Conservation (phyloP, 164 flowering plant genomes). For the Magnolia changhungtana region DNA sequence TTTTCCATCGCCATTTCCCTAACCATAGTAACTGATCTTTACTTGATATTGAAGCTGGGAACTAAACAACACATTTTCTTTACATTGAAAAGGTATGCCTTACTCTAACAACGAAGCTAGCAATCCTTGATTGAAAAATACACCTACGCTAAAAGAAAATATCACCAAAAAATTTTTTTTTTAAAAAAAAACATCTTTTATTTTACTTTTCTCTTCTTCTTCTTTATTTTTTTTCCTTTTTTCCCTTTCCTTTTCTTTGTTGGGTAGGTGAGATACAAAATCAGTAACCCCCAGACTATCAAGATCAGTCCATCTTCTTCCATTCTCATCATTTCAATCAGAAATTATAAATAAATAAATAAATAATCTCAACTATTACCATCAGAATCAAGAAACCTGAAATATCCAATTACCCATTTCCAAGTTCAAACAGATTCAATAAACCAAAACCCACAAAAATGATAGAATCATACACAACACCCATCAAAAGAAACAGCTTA, state of each 20-base stretch:
- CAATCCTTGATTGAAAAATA: too few relatives aligned
- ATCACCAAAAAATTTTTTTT: not conserved
- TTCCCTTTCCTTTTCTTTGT: not conserved
- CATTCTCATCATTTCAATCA: not conserved
- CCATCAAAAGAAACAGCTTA: not conserved
- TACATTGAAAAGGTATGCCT: not conserved
- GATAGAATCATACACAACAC: not conserved
- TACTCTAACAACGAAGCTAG: not conserved
- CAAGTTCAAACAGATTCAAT: not conserved
- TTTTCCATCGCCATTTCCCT: not conserved
- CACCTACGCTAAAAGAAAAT: not conserved
- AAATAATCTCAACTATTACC: not conserved
- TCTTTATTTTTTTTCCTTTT: not conserved
- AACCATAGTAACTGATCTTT: not conserved
- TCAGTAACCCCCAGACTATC: not conserved
- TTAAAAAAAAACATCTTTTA: not conserved
- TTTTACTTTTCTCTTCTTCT: too few relatives aligned
- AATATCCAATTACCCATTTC: not conserved
- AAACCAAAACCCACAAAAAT: not conserved
- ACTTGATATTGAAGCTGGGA: not conserved
- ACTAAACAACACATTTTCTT: not conserved
- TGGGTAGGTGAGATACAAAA: conserved; percentile 5
- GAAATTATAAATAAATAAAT: not conserved
- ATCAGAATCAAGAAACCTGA: not conserved
- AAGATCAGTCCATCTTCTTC: not conserved